Percentiles rank a stretch among this genome's conserved stretches.
Evolutionary conservation across 2,329 filamentous ascomycete genomes (phyloP).

Genomic region (Xylaria sp.): DNA sequence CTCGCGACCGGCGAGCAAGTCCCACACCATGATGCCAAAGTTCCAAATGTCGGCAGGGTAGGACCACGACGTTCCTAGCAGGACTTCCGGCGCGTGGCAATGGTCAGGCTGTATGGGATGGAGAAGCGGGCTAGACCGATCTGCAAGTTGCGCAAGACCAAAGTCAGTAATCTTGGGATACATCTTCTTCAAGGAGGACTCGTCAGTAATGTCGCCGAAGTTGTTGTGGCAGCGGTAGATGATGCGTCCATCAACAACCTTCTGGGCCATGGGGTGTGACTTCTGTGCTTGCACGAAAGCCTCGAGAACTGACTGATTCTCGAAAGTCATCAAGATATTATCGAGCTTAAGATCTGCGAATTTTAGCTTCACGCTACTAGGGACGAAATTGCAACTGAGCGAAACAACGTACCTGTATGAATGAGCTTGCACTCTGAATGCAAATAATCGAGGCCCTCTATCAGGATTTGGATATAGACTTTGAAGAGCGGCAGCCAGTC

Average conservation of each 20-base stretch:
- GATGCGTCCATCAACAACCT: neutral
- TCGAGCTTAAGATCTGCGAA: conserved; percentile 18
- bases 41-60: neutral
- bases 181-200: neutral
- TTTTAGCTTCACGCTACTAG: neutral
- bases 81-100: neutral
- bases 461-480: conserved; percentile 8
- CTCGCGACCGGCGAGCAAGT: neutral
- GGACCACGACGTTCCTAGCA: neutral
- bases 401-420: conserved; percentile 8
- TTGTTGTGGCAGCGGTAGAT: neutral
- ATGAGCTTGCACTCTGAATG: conserved; percentile 21
- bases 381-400: neutral
- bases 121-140: neutral
- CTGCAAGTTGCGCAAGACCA: neutral
- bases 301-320: conserved; percentile 17
- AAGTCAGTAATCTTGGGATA: neutral
- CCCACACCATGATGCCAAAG: neutral
- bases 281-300: neutral
- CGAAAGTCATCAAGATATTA: conserved; percentile 20
- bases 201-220: neutral
- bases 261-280: neutral
- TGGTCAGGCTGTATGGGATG: neutral
- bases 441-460: conserved; percentile 18
- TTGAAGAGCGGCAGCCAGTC: conserved; percentile 3